These are phyloP conservation scores for Leccinum sublutescens DNA, from an alignment of 768 basidiomycete genomes.

Conservation along the genomic window DNA sequence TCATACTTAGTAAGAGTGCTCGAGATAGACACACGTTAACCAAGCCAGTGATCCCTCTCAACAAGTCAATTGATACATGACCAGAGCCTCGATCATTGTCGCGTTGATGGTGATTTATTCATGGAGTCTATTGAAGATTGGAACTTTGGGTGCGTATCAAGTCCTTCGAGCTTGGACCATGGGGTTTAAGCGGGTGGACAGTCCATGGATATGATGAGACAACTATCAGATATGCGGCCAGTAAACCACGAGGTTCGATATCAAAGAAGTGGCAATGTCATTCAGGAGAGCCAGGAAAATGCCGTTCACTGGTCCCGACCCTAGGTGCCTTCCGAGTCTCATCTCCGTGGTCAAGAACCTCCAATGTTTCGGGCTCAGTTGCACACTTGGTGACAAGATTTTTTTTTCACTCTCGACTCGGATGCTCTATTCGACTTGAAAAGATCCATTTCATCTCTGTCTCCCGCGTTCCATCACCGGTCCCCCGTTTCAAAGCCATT, in stretches of 20 bases:
- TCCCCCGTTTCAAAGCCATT: background rate
- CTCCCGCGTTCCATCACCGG: background rate
- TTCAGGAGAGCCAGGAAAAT: background rate
- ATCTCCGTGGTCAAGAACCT: constrained; percentile 4
- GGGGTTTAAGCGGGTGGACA: background rate
- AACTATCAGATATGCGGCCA: background rate
- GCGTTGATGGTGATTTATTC: background rate
- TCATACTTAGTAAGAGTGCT: constrained; percentile 45
- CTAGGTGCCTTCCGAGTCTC: background rate
- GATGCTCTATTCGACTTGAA: background rate
- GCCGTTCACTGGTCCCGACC: background rate
- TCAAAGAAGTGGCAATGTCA: background rate
- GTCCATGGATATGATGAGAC: background rate
- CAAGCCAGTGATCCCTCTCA: background rate
- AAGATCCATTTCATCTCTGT: background rate
- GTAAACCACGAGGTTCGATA: background rate
- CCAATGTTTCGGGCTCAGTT: background rate
- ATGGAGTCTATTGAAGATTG: background rate
- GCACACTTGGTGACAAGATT: background rate
- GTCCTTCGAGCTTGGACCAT: background rate
- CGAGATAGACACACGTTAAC: constrained; percentile 38
- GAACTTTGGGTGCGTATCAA: background rate
- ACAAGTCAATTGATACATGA: background rate
- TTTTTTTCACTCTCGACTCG: constrained; percentile 1
- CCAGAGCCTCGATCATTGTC: background rate